A percentile compares a stretch with the other conserved stretches of the same genome.
Conservation (phyloP, 139 green algal genomes). For the Gonium pectorale region DNA sequence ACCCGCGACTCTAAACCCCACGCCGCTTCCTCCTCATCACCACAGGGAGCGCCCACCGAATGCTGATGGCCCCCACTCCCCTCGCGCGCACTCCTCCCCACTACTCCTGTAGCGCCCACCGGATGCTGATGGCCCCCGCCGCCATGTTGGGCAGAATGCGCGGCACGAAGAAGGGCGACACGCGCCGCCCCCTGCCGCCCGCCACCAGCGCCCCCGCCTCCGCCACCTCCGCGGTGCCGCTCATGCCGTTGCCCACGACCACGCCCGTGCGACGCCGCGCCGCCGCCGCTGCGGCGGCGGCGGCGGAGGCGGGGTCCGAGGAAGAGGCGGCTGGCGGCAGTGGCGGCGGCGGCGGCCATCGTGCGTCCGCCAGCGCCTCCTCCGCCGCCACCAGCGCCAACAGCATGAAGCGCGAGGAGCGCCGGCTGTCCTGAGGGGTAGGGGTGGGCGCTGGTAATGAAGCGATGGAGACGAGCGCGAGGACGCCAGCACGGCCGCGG, state of each 20-base stretch:
- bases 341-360: slow-evolving; percentile 3
- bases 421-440: slow-evolving; percentile 38
- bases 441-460: no score
- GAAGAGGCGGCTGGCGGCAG: no score
- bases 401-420: slow-evolving; percentile 42
- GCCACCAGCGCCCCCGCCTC: slow-evolving; percentile 75
- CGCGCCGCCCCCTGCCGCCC: slow-evolving; percentile 64
- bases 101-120: no score
- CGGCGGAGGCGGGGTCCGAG: neutral
- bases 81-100: no score
- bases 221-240: slow-evolving; percentile 81
- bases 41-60: no score
- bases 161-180: slow-evolving; percentile 96
- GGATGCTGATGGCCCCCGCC: slow-evolving; percentile 90
- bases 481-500: no score
- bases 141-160: slow-evolving; percentile 94
- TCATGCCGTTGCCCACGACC: slow-evolving; percentile 91
- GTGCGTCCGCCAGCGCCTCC: slow-evolving; percentile 73
- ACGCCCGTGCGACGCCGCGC: slow-evolving; percentile 77
- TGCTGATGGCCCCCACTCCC: no score
- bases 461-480: no score
- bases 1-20: no score
- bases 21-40: no score
- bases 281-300: neutral
- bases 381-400: slow-evolving; percentile 45